Evolutionary conservation across 768 basidiomycete genomes (phyloP).

Genomic region (Kwoniella mangroviensis): DNA sequence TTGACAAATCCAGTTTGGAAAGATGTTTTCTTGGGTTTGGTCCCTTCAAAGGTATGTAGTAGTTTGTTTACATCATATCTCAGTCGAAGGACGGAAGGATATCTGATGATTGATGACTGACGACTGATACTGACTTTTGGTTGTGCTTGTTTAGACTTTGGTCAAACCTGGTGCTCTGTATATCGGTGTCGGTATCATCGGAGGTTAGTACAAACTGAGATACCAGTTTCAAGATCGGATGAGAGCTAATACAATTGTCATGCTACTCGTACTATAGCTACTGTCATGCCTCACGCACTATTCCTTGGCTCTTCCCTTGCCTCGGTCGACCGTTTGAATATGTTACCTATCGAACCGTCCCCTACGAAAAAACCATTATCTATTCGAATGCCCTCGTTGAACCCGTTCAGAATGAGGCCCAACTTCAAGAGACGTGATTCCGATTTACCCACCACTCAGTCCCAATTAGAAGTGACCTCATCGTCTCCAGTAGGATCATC

Average conservation of each 20-base stretch:
- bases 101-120: too few species aligned
- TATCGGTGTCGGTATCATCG: conserved; percentile 54
- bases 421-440: conserved; percentile 3
- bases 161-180: conserved; percentile 58
- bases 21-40: conserved; percentile 72
- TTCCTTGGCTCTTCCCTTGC: conserved; percentile 85
- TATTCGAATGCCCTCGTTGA: conserved; percentile 32
- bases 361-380: background rate
- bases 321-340: conserved; percentile 73
- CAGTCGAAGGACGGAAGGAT: too few species aligned
- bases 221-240: background rate
- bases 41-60: conserved; percentile 69
- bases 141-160: conserved; percentile 35
- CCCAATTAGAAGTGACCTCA: background rate
- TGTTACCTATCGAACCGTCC: conserved; percentile 44
- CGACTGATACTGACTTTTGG: background rate
- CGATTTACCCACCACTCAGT: conserved; percentile 4
- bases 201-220: conserved; percentile 29
- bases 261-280: conserved; percentile 61
- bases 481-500: background rate
- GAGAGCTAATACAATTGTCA: too few species aligned
- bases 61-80: too few species aligned
- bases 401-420: conserved; percentile 15
- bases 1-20: conserved; percentile 74
- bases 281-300: conserved; percentile 92